These are phyloP conservation scores for Anastatica hierochuntica DNA, from an alignment of 345 rosid species.

Conservation along the genomic window DNA sequence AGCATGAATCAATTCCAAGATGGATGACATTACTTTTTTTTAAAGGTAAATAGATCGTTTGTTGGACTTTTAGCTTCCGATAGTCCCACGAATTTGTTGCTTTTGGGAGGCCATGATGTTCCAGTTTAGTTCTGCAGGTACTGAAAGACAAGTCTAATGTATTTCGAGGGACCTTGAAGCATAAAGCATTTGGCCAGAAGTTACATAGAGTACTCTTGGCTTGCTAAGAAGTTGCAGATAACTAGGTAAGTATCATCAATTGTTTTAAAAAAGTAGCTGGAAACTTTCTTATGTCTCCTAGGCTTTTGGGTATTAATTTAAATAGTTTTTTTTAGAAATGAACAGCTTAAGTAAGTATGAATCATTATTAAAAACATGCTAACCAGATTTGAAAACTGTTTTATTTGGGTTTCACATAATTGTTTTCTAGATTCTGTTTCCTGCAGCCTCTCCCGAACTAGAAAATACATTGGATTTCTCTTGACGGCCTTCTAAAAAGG, in stretches of 20 bases:
- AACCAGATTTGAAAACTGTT: no score
- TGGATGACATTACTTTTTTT: conserved; percentile 96
- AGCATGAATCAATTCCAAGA: conserved; percentile 74
- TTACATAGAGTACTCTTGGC: conserved; percentile 87
- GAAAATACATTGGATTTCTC: conserved; percentile 86
- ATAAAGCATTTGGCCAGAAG: conserved; percentile 76
- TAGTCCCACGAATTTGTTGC: not conserved
- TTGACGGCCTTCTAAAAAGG: conserved; percentile 84
- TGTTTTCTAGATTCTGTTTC: not conserved
- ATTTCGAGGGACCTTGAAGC: conserved; percentile 71
- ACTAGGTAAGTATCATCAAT: no score
- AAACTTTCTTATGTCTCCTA: no score
- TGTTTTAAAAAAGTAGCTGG: no score
- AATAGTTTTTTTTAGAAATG: no score
- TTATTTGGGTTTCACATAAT: not conserved
- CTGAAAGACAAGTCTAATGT: conserved; percentile 66
- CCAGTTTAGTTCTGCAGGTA: conserved; percentile 28
- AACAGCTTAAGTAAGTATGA: no score
- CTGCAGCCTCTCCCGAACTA: conserved; percentile 82
- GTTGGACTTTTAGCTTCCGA: no score
- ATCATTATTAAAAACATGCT: no score
- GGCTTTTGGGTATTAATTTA: no score
- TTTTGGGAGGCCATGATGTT: not conserved
- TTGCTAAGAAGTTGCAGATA: conserved; percentile 88
- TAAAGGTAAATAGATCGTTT: conserved; percentile 39